These are phyloP conservation scores for Dictyostelium firmibasis DNA, from an alignment of 78 protist genomes.

Conservation along the genomic window DNA sequence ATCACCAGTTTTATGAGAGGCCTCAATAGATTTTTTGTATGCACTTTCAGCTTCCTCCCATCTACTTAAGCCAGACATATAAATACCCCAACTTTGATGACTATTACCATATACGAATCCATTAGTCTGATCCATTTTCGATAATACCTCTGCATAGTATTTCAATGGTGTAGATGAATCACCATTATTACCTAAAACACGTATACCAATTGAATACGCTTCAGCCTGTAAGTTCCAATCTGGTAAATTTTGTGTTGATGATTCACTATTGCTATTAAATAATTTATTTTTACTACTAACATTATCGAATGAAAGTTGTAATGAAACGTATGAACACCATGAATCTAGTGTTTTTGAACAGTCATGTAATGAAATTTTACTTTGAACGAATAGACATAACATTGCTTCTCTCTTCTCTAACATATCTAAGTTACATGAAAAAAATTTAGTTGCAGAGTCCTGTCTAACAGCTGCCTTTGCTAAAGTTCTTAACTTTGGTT, in stretches of 20 bases:
- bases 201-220: constrained; percentile 58
- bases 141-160: constrained; percentile 55
- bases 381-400: constrained; percentile 17
- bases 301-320: constrained; percentile 34
- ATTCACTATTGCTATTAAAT: background rate
- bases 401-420: constrained; percentile 65
- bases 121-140: constrained; percentile 52
- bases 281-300: background rate
- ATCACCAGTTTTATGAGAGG: constrained; percentile 43
- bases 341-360: constrained; percentile 16
- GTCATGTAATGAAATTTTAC: constrained; percentile 56
- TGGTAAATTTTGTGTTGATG: background rate
- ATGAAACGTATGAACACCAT: constrained; percentile 45
- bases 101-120: constrained; percentile 65
- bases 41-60: constrained; percentile 69
- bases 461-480: constrained; percentile 19
- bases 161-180: constrained; percentile 36
- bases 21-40: constrained; percentile 22
- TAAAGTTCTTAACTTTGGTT: constrained; percentile 1
- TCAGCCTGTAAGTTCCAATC: constrained; percentile 63
- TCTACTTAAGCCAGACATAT: constrained; percentile 34
- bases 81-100: constrained; percentile 75
- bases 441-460: constrained; percentile 39
- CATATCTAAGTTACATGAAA: constrained; percentile 15
- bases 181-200: constrained; percentile 63